Base-by-base conservation (phyloP, 805 yeast species). In the Metschnikowia orientalis region DNA sequence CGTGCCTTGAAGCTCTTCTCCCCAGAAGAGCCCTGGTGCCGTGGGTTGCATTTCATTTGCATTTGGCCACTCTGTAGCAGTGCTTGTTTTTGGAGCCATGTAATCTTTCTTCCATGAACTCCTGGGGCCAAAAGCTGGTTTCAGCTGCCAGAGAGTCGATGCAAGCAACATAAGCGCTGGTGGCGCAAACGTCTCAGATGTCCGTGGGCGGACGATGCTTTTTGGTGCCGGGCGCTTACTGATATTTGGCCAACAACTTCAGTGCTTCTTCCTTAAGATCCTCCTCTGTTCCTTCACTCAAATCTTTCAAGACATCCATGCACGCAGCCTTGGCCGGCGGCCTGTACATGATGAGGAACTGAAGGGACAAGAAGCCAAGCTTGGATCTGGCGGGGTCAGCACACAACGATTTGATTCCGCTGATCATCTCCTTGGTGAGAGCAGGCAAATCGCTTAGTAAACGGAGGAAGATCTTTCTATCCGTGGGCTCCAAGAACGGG, bases 361-460 rank as follows among this genome's bases (percentile, higher is more conserved):
- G 85, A 35, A 94, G 61, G 1, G 95, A 77, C 47, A 86, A 80
- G 47, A 85, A 77, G 1, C 97, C 98, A 15, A 90, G 61, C 32
- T 79, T 71, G 14, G 77, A 68, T 57, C 97, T 74, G 14, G 76
- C 81, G 0, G 97, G 97, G 54, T 92, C 97, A 27, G 75, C 63
- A 51, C 96, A 82, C 10, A 92, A 59, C 8, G 90, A 77, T 48
- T 76, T 74, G 33, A 90, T 69, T 37, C 79, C 77, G 13, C 62
- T 59, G 2, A 92, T 77, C 42, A 87, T 70, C 1, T 63, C 72
- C 20, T 67, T 65, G 38, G 80, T 74, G 38, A 94, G 64, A 32
- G 67, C 78, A 2, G 99, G 98, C 31, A 94, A 59, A 53, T 92
- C 99, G 40, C 95, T 81, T 33, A 92, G 63, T 31, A 92, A 63